Evolutionary conservation across 78 protist genomes (phyloP).

Genomic region (Goniomonas avonlea): DNA sequence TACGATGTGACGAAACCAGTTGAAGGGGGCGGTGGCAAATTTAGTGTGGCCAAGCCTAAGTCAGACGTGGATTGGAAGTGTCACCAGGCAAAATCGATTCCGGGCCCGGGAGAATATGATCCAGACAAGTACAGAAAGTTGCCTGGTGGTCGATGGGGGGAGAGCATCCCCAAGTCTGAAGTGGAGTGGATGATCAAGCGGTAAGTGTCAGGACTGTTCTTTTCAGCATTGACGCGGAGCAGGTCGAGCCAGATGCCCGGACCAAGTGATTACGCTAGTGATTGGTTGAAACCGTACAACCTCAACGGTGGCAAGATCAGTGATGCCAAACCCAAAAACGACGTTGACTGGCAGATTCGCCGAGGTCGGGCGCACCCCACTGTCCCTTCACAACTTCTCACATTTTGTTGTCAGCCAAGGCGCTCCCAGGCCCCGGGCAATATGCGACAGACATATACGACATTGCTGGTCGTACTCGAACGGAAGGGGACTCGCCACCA

Average conservation of each 20-base stretch:
- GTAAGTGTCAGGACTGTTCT: neutral
- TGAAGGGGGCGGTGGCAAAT: neutral
- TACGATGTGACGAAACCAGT: neutral
- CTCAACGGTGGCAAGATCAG: too few relatives aligned
- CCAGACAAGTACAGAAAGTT: neutral
- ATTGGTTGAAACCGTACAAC: too few relatives aligned
- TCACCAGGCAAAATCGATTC: neutral
- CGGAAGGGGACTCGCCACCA: too few relatives aligned
- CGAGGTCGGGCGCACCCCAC: too few relatives aligned
- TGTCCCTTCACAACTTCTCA: too few relatives aligned
- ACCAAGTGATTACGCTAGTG: neutral
- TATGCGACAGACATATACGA: too few relatives aligned
- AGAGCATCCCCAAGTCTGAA: too few relatives aligned
- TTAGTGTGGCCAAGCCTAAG: neutral
- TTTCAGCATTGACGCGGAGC: neutral
- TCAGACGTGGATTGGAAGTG: slow-evolving; percentile 6
- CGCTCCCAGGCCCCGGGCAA: too few relatives aligned
- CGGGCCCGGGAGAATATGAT: neutral
- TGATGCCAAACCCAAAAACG: neutral
- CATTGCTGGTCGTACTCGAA: too few relatives aligned
- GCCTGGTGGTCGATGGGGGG: neutral
- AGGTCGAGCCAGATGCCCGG: neutral
- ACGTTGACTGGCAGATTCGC: too few relatives aligned
- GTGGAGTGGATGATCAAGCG: neutral
- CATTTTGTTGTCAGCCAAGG: too few relatives aligned